Conservation (phyloP, 176 grass and related monocot genomes). For the Eragrostis nindensis region DNA sequence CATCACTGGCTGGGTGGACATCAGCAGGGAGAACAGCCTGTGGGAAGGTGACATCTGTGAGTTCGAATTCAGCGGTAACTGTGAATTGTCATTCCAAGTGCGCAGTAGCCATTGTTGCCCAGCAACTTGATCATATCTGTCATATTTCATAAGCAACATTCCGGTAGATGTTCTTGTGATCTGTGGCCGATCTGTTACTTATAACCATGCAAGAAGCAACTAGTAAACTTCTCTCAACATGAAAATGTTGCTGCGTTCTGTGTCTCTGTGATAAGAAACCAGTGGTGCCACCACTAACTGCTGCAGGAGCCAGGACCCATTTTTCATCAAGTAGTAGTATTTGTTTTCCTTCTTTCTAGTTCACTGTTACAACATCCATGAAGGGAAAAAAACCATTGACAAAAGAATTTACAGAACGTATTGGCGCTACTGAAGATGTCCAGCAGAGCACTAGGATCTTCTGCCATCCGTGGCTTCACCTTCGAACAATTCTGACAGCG, state of each 20-base stretch:
- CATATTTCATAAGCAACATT: background rate
- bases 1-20: constrained; percentile 56
- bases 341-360: no score
- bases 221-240: background rate
- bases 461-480: background rate
- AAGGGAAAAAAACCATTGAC: background rate
- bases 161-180: background rate
- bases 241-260: constrained; percentile 3
- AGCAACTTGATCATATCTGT: background rate
- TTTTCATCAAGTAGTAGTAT: no score
- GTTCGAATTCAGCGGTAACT: constrained; percentile 42
- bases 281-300: background rate
- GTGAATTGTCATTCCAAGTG: constrained; percentile 45
- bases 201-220: background rate
- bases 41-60: constrained; percentile 44
- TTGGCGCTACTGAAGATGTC: background rate
- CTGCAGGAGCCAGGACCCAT: background rate
- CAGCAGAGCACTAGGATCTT: background rate
- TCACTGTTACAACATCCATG: no score
- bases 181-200: background rate
- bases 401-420: background rate
- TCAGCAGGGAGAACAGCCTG: constrained; percentile 50
- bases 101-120: background rate
- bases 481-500: constrained; percentile 37
- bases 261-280: background rate